phyloP scores from a whole-genome alignment of 1,284 basidiomycete species.

The Leccinum pachyderme region DNA sequence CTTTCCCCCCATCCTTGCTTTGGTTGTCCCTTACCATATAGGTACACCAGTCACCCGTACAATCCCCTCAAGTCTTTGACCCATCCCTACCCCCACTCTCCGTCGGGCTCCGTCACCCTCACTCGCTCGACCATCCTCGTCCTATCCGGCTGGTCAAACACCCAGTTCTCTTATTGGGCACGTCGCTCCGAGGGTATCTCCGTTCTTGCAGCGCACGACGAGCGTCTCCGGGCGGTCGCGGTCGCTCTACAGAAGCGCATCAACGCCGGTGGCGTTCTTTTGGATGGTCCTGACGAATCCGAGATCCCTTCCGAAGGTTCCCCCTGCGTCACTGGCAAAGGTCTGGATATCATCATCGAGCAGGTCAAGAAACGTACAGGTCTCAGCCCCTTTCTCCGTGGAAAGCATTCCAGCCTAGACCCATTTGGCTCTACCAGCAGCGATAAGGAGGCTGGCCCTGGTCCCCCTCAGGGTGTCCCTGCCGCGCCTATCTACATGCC shows the following conservation, averaged over 20 bases:
- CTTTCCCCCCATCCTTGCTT: slow-evolving; percentile 1
- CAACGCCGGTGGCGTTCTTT: slow-evolving; percentile 35
- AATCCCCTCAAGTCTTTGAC: slow-evolving; percentile 48
- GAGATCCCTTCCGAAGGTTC: slow-evolving; percentile 25
- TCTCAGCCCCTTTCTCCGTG: slow-evolving; percentile 46
- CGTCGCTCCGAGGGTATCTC: slow-evolving; percentile 48
- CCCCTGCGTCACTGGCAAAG: slow-evolving; percentile 44
- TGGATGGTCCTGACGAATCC: slow-evolving; percentile 26
- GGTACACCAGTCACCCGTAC: slow-evolving; percentile 45
- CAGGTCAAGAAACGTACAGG: slow-evolving; percentile 49
- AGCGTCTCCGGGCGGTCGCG: slow-evolving; percentile 40
- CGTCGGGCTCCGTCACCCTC: slow-evolving; percentile 43
- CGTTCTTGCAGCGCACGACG: slow-evolving; percentile 42
- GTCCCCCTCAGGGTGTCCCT: slow-evolving; percentile 25
- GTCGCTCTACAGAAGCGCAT: slow-evolving; percentile 42
- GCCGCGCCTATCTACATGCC: slow-evolving; percentile 42
- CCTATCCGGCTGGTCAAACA: slow-evolving; percentile 51
- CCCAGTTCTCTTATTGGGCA: slow-evolving; percentile 52
- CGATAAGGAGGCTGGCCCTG: slow-evolving; percentile 36
- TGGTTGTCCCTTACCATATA: slow-evolving; percentile 19
- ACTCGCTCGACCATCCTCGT: slow-evolving; percentile 47
- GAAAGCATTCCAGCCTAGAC: slow-evolving; percentile 50
- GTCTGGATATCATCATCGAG: slow-evolving; percentile 47
- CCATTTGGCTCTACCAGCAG: slow-evolving; percentile 43
- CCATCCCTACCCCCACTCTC: slow-evolving; percentile 39